Evolutionary conservation across 2,329 filamentous ascomycete genomes (phyloP), one percentile per base, ranked within the genome.

Genomic region (Calonectria pseudoturangicola): DNA sequence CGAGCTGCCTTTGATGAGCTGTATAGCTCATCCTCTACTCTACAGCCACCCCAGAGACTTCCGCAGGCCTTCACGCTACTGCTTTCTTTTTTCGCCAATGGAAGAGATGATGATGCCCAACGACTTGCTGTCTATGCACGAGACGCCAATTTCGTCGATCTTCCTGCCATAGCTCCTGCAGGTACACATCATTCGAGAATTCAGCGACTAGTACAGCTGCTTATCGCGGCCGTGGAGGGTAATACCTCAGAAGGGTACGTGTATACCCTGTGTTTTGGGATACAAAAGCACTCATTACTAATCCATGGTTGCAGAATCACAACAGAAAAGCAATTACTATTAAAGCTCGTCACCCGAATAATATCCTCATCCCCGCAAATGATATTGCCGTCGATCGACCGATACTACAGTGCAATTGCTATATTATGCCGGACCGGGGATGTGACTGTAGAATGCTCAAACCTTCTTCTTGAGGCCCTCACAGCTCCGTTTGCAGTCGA

Each of bases 1-100:
- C 89, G 93, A 74, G 82, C 83, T 64, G 83, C 89, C 48, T 94
- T 95, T 85, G 93, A 96, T 83, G 80, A 85, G 10, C 81, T 90
- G 41, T 92, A 93, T 78, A 79, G 78, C 73, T 83, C 84, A 68
- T 74, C 77, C 15, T 74, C 72, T 18, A 64, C 80, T n/a, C 76
- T 79, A 69, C 83, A 85, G 71, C 74, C 79, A 6, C 73, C 76
- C 2, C 82, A 86, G 74, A 84, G 84, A 71, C 79, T 86, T 21
- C 81, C 82, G 7, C 76, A 79, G 47, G 88, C 87, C 58, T 82
- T 89, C 39, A 86, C 85, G 39, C 83, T 92, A 10, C 81, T 92
- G 30, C 80, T 90, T 27, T 83, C 86, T 15, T 86, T 90, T 74
- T 91, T 90, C 81, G 86, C 87, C 39, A 78, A 84, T 10, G 81